A percentile compares a stretch with the other conserved stretches of the same genome.
These are phyloP conservation scores for Yamadazyma blattariae DNA, from an alignment of 1,139 yeast genomes.

Conservation along the genomic window DNA sequence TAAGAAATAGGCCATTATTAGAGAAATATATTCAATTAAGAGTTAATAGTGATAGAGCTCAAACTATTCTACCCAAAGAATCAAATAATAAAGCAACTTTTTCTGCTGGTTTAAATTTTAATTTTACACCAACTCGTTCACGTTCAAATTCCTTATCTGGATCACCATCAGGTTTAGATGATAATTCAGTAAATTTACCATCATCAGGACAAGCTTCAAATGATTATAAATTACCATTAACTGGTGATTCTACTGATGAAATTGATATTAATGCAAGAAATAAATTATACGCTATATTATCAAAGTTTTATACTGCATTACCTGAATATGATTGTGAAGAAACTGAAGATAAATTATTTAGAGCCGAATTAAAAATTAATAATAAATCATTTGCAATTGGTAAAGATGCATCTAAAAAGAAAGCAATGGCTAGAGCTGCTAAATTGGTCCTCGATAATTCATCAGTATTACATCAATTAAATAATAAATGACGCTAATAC, in stretches of 20 bases:
- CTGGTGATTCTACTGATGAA: slow-evolving; percentile 22
- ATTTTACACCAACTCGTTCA: not conserved
- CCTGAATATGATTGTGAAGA: slow-evolving; percentile 41
- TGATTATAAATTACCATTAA: slow-evolving; percentile 23
- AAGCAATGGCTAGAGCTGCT: slow-evolving; percentile 48
- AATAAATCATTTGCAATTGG: slow-evolving; percentile 37
- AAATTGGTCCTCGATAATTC: slow-evolving; percentile 35
- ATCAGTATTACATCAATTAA: slow-evolving; percentile 3
- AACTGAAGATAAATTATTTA: slow-evolving; percentile 26
- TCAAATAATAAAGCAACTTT: not conserved
- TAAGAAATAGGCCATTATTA: slow-evolving; percentile 54
- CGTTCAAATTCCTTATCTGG: not conserved
- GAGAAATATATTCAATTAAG: slow-evolving; percentile 64
- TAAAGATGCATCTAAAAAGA: slow-evolving; percentile 42
- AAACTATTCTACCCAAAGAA: too few species aligned
- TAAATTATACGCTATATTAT: slow-evolving; percentile 42
- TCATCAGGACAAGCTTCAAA: not conserved
- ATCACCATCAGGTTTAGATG: not conserved
- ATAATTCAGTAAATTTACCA: not conserved
- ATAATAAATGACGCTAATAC: too few species aligned
- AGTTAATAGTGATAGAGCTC: slow-evolving; percentile 26
- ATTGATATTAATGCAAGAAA: slow-evolving; percentile 39
- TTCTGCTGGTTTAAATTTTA: not conserved
- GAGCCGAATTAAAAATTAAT: slow-evolving; percentile 37
- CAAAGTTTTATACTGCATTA: slow-evolving; percentile 33